Evolutionary conservation across 306 rosid genomes (phyloP).

Genomic region (Carpinus viminea): DNA sequence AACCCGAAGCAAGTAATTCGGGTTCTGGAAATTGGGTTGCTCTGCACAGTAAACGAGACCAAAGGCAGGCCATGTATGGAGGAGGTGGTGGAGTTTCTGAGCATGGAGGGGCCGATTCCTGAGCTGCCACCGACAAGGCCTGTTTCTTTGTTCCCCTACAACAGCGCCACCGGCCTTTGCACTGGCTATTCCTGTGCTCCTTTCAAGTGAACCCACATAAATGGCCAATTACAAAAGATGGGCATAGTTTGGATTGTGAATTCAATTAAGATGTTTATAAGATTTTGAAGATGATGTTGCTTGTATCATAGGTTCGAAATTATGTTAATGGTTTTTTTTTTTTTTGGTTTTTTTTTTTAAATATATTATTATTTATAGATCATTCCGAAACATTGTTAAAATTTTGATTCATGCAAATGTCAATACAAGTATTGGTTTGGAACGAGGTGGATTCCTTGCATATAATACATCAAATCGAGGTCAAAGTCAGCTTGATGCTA

Average conservation of each 20-base stretch:
- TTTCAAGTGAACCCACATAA: constrained; percentile 32
- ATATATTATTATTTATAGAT: too few relatives aligned
- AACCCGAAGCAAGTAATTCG: constrained; percentile 65
- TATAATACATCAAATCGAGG: too few relatives aligned
- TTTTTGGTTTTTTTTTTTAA: neutral
- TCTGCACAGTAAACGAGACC: constrained; percentile 68
- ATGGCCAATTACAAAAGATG: neutral
- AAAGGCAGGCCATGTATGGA: constrained; percentile 76
- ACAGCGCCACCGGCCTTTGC: constrained; percentile 70
- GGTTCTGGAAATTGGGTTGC: constrained; percentile 64
- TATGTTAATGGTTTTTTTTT: neutral
- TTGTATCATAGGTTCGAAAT: neutral
- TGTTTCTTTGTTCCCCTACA: constrained; percentile 66
- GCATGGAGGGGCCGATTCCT: constrained; percentile 58
- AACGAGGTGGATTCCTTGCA: neutral
- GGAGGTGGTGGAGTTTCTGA: constrained; percentile 57
- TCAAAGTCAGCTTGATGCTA: too few relatives aligned
- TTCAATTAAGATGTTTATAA: neutral
- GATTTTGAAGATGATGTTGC: neutral
- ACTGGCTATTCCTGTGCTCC: constrained; percentile 58
- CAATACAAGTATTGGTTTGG: neutral
- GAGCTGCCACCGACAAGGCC: constrained; percentile 68
- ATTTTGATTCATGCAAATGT: neutral
- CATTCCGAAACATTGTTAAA: neutral
- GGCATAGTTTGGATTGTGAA: neutral